phyloP scores from a whole-genome alignment of 78 protist species.

The Emiliania huxleyi region DNA sequence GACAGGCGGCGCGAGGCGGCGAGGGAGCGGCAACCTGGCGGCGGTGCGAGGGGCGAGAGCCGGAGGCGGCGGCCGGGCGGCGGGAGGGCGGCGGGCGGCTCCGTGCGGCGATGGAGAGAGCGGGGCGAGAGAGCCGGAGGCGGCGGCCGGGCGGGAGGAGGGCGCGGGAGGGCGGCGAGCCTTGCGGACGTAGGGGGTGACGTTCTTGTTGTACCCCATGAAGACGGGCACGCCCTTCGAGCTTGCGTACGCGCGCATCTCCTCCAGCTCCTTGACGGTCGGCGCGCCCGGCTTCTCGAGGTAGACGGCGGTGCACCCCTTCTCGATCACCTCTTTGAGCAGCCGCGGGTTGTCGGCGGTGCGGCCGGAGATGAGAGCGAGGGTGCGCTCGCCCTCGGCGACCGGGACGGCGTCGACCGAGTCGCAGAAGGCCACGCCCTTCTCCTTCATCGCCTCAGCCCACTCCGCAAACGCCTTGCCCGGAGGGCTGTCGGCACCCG shows the following conservation, averaged over 20 bases:
- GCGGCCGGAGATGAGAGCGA: background rate
- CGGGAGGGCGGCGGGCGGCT: too few relatives aligned
- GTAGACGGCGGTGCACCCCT: background rate
- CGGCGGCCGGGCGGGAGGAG: too few relatives aligned
- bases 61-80: too few relatives aligned
- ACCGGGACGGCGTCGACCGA: background rate
- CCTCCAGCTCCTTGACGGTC: background rate
- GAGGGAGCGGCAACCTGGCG: too few relatives aligned
- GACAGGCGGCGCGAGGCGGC: too few relatives aligned
- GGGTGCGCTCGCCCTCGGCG: background rate
- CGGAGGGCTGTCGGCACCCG: background rate
- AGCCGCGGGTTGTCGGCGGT: slow-evolving; percentile 22
- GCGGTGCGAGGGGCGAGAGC: too few relatives aligned
- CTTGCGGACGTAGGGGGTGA: background rate
- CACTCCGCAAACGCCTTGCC: background rate
- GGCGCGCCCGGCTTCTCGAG: slow-evolving; percentile 27
- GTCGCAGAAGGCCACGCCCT: too few relatives aligned
- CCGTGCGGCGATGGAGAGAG: too few relatives aligned
- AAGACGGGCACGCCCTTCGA: background rate
- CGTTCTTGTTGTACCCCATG: slow-evolving; percentile 23
- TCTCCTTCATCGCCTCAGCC: too few relatives aligned
- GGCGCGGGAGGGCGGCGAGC: too few relatives aligned
- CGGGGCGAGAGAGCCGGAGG: too few relatives aligned
- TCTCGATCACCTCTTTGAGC: slow-evolving; percentile 1
- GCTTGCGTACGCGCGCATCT: background rate